These are phyloP conservation scores for Actinomortierella ambigua DNA, from an alignment of 371 early-diverging fungal species.

Conservation along the genomic window DNA sequence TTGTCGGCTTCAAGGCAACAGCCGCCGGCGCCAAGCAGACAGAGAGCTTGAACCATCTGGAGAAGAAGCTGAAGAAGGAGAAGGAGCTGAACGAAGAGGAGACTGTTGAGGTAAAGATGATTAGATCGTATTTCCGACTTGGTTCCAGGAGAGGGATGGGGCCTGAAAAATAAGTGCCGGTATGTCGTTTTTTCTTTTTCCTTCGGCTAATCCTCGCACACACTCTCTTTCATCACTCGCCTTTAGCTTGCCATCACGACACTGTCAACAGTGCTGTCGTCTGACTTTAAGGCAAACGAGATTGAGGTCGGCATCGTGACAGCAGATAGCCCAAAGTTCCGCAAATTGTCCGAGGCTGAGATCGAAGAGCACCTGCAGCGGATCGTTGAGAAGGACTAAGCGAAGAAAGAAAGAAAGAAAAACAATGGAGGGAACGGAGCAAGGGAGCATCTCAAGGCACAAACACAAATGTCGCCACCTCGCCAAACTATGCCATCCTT, in stretches of 20 bases:
- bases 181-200: not conserved
- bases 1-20: slow-evolving; percentile 95
- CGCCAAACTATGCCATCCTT: too few relatives aligned
- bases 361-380: slow-evolving; percentile 92
- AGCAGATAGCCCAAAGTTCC: slow-evolving; percentile 78
- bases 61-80: slow-evolving; percentile 96
- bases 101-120: slow-evolving; percentile 80
- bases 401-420: not conserved
- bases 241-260: slow-evolving; percentile 91
- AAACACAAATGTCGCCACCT: too few relatives aligned
- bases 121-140: too few relatives aligned
- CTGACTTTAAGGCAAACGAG: slow-evolving; percentile 94
- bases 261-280: slow-evolving; percentile 87
- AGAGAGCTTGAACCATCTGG: slow-evolving; percentile 94
- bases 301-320: slow-evolving; percentile 94
- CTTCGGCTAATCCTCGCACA: not conserved
- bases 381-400: slow-evolving; percentile 86
- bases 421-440: not conserved
- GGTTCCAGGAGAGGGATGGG: too few relatives aligned
- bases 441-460: not conserved
- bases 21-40: slow-evolving; percentile 98
- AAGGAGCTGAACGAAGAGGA: slow-evolving; percentile 82
- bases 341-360: slow-evolving; percentile 76
- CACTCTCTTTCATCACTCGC: not conserved
- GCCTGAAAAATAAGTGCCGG: too few relatives aligned